phyloP scores from a whole-genome alignment of 2,329 filamentous ascomycete genomes.

The Sphaerulina populicola region DNA sequence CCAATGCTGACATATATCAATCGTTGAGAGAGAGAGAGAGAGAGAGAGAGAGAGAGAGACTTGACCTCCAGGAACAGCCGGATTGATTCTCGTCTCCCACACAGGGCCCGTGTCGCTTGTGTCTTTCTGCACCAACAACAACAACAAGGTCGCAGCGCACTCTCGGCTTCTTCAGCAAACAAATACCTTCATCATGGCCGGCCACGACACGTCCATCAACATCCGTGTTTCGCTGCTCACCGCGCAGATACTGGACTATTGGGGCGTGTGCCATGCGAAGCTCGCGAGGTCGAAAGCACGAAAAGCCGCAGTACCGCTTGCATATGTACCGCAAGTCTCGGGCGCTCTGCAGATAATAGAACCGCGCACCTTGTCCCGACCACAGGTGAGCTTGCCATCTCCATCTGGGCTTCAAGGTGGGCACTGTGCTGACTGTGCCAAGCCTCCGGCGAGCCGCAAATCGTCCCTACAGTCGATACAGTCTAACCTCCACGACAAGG shows the following conservation, averaged over 20 bases:
- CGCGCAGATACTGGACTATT: constrained; percentile 12
- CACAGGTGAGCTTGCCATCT: neutral
- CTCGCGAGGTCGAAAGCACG: constrained; percentile 5
- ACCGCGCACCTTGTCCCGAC: neutral
- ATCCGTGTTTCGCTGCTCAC: constrained; percentile 14
- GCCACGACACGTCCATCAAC: constrained; percentile 15
- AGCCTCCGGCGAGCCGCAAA: constrained; percentile 2
- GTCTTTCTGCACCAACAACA: neutral
- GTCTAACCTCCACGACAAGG: constrained; percentile 11
- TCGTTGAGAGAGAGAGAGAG: too few relatives aligned
- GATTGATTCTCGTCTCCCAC: neutral
- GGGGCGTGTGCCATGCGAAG: constrained; percentile 9
- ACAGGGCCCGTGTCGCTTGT: neutral
- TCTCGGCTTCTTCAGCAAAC: too few relatives aligned
- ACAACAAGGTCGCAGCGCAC: neutral
- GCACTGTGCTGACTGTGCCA: neutral
- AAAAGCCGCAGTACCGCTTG: constrained; percentile 9
- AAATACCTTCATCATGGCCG: constrained; percentile 9
- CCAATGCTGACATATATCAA: constrained; percentile 4
- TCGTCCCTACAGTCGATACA: constrained; percentile 7
- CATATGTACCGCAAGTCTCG: constrained; percentile 6
- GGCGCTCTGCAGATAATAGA: constrained; percentile 3
- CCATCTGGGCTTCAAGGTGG: too few relatives aligned
- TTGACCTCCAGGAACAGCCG: neutral
- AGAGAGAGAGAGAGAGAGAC: too few relatives aligned